Evolutionary conservation across 1,284 basidiomycete species (phyloP), one percentile per base, ranked within the genome.

Genomic region (Cutaneotrichosporon cyanovorans): DNA sequence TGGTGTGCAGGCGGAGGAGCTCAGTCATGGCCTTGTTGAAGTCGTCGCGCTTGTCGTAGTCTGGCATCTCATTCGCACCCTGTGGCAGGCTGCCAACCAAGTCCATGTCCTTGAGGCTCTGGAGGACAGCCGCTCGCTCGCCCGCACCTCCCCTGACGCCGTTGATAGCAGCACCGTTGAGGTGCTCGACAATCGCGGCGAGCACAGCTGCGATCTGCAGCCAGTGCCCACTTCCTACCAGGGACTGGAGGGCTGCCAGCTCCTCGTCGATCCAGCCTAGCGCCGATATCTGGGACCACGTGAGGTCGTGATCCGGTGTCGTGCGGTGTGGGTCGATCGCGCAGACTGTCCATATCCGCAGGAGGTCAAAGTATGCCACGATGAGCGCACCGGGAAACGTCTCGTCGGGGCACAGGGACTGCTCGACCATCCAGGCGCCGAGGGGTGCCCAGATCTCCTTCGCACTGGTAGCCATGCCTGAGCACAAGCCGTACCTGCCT

Each of bases 321-420:
- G 89, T 92, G 48, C 78, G 76, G 65, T 97, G 92, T 2, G 92
- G 91, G 63, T 96, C 86, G 18, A 80, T 78, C 0, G 90, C 87
- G 57, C 88, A 92, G 1, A 80, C 75, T 7, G 77, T 84, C 90
- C 90, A 96, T 0, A 77, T 72, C 45, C 80, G 77, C 2, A 88
- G 58, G 4, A 87, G 66, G 19, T 63, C 59, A 30, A 71, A 68
- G 57, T 73, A 72, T 0, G 60, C 35, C 63, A 65, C 12, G 71
- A 71, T 78, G 78, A 88, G 31, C 6, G 32, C 9, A 16, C 11
- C 32, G 16, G 32, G 11, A 20, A 28, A 37, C 7, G 30, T n/a
- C 10, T 20, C 40, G 7, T 25, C 21, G n/a, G 25, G 23, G 23
- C n/a, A 9, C 9, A 25, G 4, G 23, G 19, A 39, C 5, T 37